Conservation (phyloP, 2,329 filamentous ascomycete species). For the Xylaria sp. region DNA sequence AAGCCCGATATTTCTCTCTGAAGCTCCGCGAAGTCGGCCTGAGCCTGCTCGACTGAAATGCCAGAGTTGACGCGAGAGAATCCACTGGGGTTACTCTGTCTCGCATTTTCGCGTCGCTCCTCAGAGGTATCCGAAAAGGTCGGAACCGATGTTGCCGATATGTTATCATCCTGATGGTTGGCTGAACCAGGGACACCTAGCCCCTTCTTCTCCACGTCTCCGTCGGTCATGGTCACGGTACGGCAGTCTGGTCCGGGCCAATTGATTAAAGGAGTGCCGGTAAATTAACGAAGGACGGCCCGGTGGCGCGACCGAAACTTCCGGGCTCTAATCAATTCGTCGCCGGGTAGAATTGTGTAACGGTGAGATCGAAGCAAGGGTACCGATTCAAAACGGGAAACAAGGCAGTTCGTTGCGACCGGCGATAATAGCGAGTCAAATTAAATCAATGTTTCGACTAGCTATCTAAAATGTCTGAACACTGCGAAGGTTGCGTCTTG, state of each 20-base stretch:
- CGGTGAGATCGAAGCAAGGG: background rate
- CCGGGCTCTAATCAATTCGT: conserved; percentile 8
- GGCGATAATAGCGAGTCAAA: background rate
- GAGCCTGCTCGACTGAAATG: conserved; percentile 73
- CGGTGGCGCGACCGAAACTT: background rate
- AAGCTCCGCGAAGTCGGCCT: conserved; percentile 76
- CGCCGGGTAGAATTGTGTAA: background rate
- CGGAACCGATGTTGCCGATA: conserved; percentile 42
- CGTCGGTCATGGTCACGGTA: conserved; percentile 26
- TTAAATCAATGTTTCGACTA: conserved; percentile 5
- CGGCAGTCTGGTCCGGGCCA: background rate
- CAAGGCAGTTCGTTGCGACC: background rate
- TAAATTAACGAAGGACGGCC: conserved; percentile 9
- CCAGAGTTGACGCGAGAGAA: conserved; percentile 57
- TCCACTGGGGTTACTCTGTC: conserved; percentile 61
- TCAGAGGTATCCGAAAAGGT: conserved; percentile 47
- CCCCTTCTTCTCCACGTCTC: conserved; percentile 27
- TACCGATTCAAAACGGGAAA: background rate
- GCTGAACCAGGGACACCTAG: conserved; percentile 20
- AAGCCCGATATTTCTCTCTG: conserved; percentile 68
- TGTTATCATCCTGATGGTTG: background rate
- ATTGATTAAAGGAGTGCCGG: background rate
- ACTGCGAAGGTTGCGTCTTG: background rate
- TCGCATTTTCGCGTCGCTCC: conserved; percentile 55
- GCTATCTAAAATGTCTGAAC: conserved; percentile 9